phyloP scores from a whole-genome alignment of 2,329 filamentous ascomycete species.

The Penicillium sp. region DNA sequence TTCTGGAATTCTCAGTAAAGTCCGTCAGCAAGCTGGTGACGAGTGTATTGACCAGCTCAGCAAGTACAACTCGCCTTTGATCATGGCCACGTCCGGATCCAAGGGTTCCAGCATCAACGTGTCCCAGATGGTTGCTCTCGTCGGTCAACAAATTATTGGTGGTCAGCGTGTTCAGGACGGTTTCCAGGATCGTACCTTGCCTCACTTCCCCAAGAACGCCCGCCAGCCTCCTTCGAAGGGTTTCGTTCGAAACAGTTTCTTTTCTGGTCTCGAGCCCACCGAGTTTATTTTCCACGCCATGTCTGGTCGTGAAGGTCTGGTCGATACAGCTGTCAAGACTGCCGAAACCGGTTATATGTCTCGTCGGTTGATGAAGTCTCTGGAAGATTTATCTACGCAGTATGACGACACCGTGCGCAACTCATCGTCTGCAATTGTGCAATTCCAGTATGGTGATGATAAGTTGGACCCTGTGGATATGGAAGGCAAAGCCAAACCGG shows the following conservation, averaged over 20 bases:
- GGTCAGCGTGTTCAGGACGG: constrained; percentile 90
- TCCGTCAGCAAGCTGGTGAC: constrained; percentile 85
- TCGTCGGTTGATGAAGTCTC: constrained; percentile 91
- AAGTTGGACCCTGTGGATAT: constrained; percentile 95
- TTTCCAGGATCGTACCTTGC: constrained; percentile 91
- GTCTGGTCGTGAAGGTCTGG: constrained; percentile 94
- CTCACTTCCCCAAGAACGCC: constrained; percentile 92
- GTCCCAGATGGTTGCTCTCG: constrained; percentile 95
- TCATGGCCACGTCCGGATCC: constrained; percentile 96
- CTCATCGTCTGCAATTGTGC: constrained; percentile 81
- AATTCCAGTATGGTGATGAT: constrained; percentile 97
- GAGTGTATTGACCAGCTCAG: constrained; percentile 88
- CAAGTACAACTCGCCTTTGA: constrained; percentile 84
- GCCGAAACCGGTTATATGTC: constrained; percentile 99
- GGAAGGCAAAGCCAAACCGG: constrained; percentile 89
- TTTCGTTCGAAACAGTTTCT: constrained; percentile 97
- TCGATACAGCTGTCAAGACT: constrained; percentile 98
- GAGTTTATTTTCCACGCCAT: constrained; percentile 99
- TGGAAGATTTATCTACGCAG: constrained; percentile 89
- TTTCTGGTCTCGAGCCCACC: constrained; percentile 80
- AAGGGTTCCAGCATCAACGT: constrained; percentile 98
- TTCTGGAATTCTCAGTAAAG: constrained; percentile 85
- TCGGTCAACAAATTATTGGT: constrained; percentile 97
- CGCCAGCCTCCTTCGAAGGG: constrained; percentile 92
- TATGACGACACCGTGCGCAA: constrained; percentile 96